Conservation (phyloP, 495 filamentous ascomycete species). For the Entonaema liquescens region DNA sequence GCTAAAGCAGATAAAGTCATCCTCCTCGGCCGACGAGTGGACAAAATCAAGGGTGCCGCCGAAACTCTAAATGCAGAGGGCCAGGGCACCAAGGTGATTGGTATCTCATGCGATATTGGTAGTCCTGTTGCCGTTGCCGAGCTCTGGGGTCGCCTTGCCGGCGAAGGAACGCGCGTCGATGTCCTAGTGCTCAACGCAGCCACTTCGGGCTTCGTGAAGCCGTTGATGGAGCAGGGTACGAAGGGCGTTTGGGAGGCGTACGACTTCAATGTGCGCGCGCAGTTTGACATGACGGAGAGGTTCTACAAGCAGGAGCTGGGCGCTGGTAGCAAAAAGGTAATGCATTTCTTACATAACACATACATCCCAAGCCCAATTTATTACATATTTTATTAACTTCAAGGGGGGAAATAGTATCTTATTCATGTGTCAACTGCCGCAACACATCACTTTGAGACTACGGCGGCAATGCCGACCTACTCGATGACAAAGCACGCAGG, state of each 20-base stretch:
- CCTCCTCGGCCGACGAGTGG: constrained; percentile 43
- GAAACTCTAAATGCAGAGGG: constrained; percentile 3
- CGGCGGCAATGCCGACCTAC: constrained; percentile 36
- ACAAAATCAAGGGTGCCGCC: constrained; percentile 21
- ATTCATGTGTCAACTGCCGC: constrained; percentile 49
- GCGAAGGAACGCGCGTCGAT: constrained; percentile 47
- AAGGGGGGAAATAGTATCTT: constrained; percentile 37
- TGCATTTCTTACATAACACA: background rate
- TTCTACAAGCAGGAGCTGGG: constrained; percentile 45
- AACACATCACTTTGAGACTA: constrained; percentile 35
- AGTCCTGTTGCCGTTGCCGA: constrained; percentile 31
- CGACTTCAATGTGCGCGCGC: constrained; percentile 48
- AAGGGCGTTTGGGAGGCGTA: constrained; percentile 44
- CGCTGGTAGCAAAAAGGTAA: constrained; percentile 19
- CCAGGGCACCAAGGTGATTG: constrained; percentile 22
- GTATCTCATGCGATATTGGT: constrained; percentile 40
- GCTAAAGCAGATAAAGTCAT: constrained; percentile 43
- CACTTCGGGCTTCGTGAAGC: background rate
- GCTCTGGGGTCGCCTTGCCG: constrained; percentile 48
- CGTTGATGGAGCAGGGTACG: constrained; percentile 44
- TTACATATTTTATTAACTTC: background rate
- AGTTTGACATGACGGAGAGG: constrained; percentile 47
- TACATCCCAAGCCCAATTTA: background rate
- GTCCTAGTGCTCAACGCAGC: constrained; percentile 54
- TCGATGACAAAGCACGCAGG: constrained; percentile 53